Conservation (phyloP, 352 stramenopile genomes). For the Peronosclerospora sorghi region DNA sequence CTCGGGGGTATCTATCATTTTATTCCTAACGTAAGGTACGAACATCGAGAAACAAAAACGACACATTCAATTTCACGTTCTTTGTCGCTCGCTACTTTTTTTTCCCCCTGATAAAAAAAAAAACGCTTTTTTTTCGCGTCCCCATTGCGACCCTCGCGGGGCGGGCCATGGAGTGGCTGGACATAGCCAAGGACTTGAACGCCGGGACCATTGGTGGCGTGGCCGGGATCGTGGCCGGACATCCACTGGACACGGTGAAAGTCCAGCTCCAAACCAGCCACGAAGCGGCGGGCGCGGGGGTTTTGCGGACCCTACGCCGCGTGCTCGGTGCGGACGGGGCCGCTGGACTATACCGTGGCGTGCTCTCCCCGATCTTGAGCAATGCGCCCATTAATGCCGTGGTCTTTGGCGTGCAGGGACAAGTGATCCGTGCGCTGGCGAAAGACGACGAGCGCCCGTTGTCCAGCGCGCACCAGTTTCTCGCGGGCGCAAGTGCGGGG, state of each 20-base stretch:
- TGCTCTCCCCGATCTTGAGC: constrained; percentile 67
- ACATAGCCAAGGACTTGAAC: constrained; percentile 76
- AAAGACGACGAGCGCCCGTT: constrained; percentile 15
- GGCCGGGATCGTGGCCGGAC: constrained; percentile 62
- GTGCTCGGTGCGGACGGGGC: constrained; percentile 51
- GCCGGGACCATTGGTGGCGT: constrained; percentile 72
- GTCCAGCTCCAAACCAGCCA: constrained; percentile 66
- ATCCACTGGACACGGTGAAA: constrained; percentile 83
- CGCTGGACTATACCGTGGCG: constrained; percentile 56
- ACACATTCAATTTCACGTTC: too few species aligned
- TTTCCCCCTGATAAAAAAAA: too few species aligned
- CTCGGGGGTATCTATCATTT: too few species aligned
- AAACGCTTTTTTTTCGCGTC: too few species aligned
- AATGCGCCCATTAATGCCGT: constrained; percentile 82
- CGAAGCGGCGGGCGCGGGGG: constrained; percentile 15
- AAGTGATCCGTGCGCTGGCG: constrained; percentile 34
- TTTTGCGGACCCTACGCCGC: constrained; percentile 36
- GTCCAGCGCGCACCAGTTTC: constrained; percentile 34
- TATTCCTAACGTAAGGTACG: too few species aligned
- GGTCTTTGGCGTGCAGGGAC: constrained; percentile 69
- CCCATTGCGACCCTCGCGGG: too few species aligned
- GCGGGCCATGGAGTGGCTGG: constrained; percentile 80
- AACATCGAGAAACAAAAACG: too few species aligned
- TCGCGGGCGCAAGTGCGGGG: constrained; percentile 46
- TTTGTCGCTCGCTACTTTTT: too few species aligned